Base-by-base conservation (phyloP, 768 basidiomycete genomes). In the Pholiota microspora region DNA sequence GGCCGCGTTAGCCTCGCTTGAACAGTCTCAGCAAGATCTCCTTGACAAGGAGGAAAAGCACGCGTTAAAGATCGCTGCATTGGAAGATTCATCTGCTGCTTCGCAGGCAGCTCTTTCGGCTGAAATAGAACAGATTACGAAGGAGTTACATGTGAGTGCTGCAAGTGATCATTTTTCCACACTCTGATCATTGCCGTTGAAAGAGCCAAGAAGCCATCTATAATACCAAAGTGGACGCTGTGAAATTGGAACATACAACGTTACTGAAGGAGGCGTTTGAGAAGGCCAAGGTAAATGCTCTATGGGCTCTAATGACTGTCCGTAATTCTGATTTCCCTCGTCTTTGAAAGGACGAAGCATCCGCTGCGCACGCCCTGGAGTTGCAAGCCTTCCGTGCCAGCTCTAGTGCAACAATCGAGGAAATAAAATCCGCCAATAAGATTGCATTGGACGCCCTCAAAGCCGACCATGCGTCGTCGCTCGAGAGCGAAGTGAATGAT, bases 131-230 rank as follows among this genome's bases (percentile, higher is more conserved):
- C 71, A 72, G 49, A 75, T 91, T 53, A 75, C 75, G 1, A 66
- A 71, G 27, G 88, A 91, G 61, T 79, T 93, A 9, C 78, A 86
- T 77, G 91, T 89, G 58, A 57, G 76, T 64, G 50, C 50, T 29
- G 8, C 57, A 12, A 44, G 4, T 36, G n/a, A 25, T 28, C 21
- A 12, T n/a, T 13, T 15, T 18, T 23, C 47, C 36, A 13, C 31
- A 35, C 31, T 32, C 51, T 59, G 51, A 64, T 53, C n/a, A 32
- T 48, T 15, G 23, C 9, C 2, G 7, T 38, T 32, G 35, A 34
- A 61, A 92, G 92, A 73, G 74, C 46, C 83, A 91, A 74, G 88
- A 90, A 65, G 71, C 79, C 18, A 76, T 83, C 47, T 92, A 92
- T 65, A 73, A 78, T 63, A 74, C 76, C 7, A 87, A 85, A 67